These are phyloP conservation scores for Penicillium pancosmium DNA, from an alignment of 495 filamentous ascomycete species.

Conservation along the genomic window DNA sequence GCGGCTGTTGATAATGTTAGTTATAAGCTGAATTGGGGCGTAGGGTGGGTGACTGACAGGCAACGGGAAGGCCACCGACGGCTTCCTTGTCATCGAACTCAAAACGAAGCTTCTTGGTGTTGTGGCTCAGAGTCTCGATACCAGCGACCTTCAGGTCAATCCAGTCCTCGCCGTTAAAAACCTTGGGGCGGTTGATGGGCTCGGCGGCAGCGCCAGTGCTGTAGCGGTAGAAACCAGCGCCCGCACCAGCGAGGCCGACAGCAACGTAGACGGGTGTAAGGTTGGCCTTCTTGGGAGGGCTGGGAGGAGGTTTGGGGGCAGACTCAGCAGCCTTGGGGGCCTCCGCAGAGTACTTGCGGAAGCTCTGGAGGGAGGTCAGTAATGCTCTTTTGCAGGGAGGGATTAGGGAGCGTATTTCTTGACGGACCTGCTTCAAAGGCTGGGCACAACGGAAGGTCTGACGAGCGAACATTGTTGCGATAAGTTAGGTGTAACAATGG, in stretches of 20 bases:
- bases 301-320: constrained; percentile 6
- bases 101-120: constrained; percentile 88
- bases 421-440: constrained; percentile 51
- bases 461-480: constrained; percentile 51
- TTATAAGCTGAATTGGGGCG: neutral
- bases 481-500: constrained; percentile 17
- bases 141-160: constrained; percentile 76
- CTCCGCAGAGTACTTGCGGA: constrained; percentile 56
- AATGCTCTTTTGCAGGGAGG: neutral
- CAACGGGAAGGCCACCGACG: constrained; percentile 76
- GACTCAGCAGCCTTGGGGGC: constrained; percentile 33
- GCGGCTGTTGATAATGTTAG: constrained; percentile 54
- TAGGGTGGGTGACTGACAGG: constrained; percentile 54
- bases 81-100: constrained; percentile 79
- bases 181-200: constrained; percentile 43
- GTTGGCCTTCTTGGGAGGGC: constrained; percentile 42
- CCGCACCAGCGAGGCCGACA: constrained; percentile 46
- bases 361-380: constrained; percentile 34
- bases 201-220: constrained; percentile 37
- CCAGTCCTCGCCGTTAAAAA: constrained; percentile 87
- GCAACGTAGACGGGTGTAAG: constrained; percentile 43
- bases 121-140: constrained; percentile 79
- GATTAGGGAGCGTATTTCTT: neutral
- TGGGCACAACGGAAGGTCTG: constrained; percentile 51
- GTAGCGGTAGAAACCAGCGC: constrained; percentile 48